Evolutionary conservation across 768 basidiomycete species (phyloP), one percentile per base, ranked within the genome.

Genomic region (Termitomyces sp.): DNA sequence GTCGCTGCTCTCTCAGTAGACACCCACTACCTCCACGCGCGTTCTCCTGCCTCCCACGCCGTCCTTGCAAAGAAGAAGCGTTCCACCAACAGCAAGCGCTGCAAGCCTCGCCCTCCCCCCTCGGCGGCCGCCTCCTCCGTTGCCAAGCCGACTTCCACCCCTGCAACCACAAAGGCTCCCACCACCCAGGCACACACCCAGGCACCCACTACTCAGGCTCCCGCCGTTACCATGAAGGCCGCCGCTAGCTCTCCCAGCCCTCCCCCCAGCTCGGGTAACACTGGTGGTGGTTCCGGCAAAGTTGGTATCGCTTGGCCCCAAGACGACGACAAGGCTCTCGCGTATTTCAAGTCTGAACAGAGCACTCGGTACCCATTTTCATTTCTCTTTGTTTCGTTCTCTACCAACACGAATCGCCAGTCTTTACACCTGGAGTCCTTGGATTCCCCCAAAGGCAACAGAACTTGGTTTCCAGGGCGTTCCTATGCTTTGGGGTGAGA

Each of bases 401-500:
- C 16, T 30, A 28, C 26, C 13, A 40, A 9, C 22, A 22, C 16
- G 11, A 47, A 35, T 40, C 44, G 49, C 18, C 43, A 81, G 80
- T 14, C 50, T 86, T 40, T 90, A 91, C 71, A 82, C 78, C 33
- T 95, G 93, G 93, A 75, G 77, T 38, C 79, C 86, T 11, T 71
- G 66, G 60, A 71, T 72, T 49, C 81, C 86, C 22, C 55, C 61
- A n/a, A 61, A 65, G 0, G 72, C 76, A 2, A 70, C 74, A 14
- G 33, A 66, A 5, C 70, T 79, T 53, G 86, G 84, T n/a, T 67
- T 86, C 40, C 70, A 78, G 10, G 83, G 73, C 61, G 74, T 80
- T 36, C 79, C 87, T 22, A 88, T 88, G 87, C 69, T 91, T 1
- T 93, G 89, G 90, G 85, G 87, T 59, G 62, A 67, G 7, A 75